Conservation (phyloP, 805 yeast species). For the Lipomyces spencermartinsiae region DNA sequence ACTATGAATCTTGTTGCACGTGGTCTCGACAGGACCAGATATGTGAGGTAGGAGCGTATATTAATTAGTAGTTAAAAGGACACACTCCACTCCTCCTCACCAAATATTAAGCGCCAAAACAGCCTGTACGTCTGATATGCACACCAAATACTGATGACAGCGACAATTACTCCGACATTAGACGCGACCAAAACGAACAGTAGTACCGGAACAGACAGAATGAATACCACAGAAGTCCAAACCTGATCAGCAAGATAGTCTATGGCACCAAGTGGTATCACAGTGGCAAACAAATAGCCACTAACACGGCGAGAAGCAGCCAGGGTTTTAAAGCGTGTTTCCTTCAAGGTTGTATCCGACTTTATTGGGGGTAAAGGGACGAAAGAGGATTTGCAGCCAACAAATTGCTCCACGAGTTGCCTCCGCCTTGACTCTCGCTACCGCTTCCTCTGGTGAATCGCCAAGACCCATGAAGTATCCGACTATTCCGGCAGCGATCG, state of each 20-base stretch:
- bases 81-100: neutral
- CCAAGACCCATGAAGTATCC: constrained; percentile 68
- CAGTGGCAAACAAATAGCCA: neutral
- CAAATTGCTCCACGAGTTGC: constrained; percentile 37
- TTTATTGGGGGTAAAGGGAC: constrained; percentile 39
- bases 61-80: neutral
- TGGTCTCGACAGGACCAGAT: neutral
- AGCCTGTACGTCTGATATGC: neutral
- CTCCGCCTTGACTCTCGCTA: constrained; percentile 34
- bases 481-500: constrained; percentile 91
- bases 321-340: neutral
- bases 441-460: constrained; percentile 40
- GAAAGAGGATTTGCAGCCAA: constrained; percentile 37
- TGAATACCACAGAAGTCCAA: neutral
- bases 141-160: neutral
- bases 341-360: constrained; percentile 36
- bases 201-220: neutral
- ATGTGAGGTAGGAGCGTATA: constrained; percentile 3
- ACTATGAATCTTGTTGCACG: neutral
- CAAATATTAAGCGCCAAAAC: neutral
- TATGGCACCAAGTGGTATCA: neutral
- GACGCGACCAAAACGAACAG: neutral
- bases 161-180: neutral
- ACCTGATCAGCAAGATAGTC: neutral
- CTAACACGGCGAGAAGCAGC: neutral